Evolutionary conservation across 805 yeast genomes (phyloP).

Genomic region (Lachancea sp.): DNA sequence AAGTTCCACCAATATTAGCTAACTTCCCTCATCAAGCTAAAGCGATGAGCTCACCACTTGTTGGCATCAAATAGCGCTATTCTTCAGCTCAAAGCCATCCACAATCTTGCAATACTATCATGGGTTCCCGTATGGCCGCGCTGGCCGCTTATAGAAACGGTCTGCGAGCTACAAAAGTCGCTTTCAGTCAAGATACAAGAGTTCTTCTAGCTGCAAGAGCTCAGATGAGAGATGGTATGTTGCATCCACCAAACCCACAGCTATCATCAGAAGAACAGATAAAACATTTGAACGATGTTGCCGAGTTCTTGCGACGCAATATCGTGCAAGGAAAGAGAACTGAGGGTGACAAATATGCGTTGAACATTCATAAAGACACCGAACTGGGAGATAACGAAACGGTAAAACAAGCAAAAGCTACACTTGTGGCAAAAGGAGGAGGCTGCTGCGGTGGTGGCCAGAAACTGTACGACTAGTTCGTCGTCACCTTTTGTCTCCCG

Average conservation of each 20-base stretch:
- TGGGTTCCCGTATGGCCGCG: conserved; percentile 20
- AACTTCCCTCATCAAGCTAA: no score
- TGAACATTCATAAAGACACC: conserved; percentile 73
- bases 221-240: conserved; percentile 48
- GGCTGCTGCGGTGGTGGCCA: conserved; percentile 53
- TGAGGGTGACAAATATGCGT: conserved; percentile 25
- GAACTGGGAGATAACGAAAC: conserved; percentile 90
- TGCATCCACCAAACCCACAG: conserved; percentile 40
- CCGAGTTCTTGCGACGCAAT: conserved; percentile 59
- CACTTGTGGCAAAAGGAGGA: conserved; percentile 45
- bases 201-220: conserved; percentile 54
- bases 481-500: no score
- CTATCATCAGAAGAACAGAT: conserved; percentile 45
- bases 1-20: no score
- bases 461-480: conserved; percentile 12
- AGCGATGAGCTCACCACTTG: not conserved
- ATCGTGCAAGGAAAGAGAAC: conserved; percentile 75
- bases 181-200: conserved; percentile 42
- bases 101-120: not conserved
- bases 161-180: conserved; percentile 56
- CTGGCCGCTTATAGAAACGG: conserved; percentile 58
- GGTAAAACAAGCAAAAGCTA: conserved; percentile 46
- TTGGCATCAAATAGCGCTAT: not conserved
- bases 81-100: not conserved
- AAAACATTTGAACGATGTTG: conserved; percentile 60